Evolutionary conservation across 768 basidiomycete genomes (phyloP).

Genomic region (Candolleomyces eurysporus): DNA sequence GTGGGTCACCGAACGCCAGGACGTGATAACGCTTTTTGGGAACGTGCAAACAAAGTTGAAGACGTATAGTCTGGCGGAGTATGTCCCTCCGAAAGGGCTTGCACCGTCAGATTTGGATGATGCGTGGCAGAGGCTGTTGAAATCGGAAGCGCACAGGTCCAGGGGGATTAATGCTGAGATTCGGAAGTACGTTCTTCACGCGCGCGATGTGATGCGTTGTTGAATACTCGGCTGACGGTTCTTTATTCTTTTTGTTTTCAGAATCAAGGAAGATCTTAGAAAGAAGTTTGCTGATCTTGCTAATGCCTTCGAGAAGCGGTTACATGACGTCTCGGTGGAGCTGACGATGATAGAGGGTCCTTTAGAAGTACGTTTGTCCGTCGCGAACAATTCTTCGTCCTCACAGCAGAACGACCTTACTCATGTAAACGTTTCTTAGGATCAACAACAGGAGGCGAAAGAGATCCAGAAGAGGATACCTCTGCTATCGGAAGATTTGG

Average conservation of each 20-base stretch:
- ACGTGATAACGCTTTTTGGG: constrained; percentile 81
- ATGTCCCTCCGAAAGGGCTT: constrained; percentile 74
- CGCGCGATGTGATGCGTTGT: not conserved
- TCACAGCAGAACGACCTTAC: not conserved
- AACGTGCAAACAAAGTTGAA: constrained; percentile 92
- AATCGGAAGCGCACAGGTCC: constrained; percentile 74
- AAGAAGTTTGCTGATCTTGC: constrained; percentile 77
- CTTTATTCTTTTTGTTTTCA: constrained; percentile 32
- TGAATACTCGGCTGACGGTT: not conserved
- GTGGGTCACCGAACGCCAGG: constrained; percentile 90
- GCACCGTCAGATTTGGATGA: constrained; percentile 70
- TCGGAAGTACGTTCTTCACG: constrained; percentile 61
- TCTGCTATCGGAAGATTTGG: constrained; percentile 55
- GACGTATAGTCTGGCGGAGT: constrained; percentile 86
- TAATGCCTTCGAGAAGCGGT: constrained; percentile 68
- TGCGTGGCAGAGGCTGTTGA: constrained; percentile 72
- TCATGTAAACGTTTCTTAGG: constrained; percentile 34
- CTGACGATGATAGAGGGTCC: constrained; percentile 75
- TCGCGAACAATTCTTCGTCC: constrained; percentile 19
- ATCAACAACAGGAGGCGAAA: constrained; percentile 59
- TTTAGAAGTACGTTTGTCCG: constrained; percentile 51
- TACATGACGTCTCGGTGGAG: constrained; percentile 67
- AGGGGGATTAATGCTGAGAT: constrained; percentile 87
- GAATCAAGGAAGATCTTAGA: constrained; percentile 79
- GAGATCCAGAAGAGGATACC: constrained; percentile 69